Evolutionary conservation across 2,329 filamentous ascomycete species (phyloP), one percentile per base, ranked within the genome.

Genomic region (Tolypocladium endophyticum): DNA sequence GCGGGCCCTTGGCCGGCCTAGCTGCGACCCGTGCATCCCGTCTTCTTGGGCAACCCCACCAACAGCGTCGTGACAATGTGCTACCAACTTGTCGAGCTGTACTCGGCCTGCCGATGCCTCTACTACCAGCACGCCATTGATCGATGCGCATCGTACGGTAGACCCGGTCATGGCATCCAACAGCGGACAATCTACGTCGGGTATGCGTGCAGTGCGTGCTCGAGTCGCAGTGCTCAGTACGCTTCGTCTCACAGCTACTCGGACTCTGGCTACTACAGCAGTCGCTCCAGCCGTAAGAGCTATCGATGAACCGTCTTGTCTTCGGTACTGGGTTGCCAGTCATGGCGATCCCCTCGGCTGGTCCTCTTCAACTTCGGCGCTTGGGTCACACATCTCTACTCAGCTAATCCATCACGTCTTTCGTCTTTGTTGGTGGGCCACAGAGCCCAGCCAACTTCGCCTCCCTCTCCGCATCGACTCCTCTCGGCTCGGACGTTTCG

Each of bases 41-140:
- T 20, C 23, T 30, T 11, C 57, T n/a, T n/a, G n/a, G 23, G 36
- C 35, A 62, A 56, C 59, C 58, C 57, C 59, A 57, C 56, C 63
- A 56, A 64, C 55, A 58, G 33, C 57, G 18, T 30, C 12, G 50
- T 9, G 23, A 53, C 50, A 62, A 96, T 96, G 92, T 96, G 92
- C 71, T 92, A 90, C 70, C 89, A 92, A 76, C 76, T 96, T 63
- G 79, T 93, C 67, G 92, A 96, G 74, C 82, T 90, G 61, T 96
- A 92, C 79, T 87, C 91, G 59, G 89, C 88, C 59, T 96, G 92
- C 81, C 84, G 86, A 64, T 96, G 92, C 76, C 81, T 93, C 67
- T 95, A 96, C 79, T 90, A 93, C 79, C 82, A 87, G 69, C 92
- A 96, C 72, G 86, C 89, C 55, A 81, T 96, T 67, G 92, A 96